These are phyloP conservation scores for Fraxinus nigra DNA, from an alignment of 305 asterid genomes.

Conservation along the genomic window DNA sequence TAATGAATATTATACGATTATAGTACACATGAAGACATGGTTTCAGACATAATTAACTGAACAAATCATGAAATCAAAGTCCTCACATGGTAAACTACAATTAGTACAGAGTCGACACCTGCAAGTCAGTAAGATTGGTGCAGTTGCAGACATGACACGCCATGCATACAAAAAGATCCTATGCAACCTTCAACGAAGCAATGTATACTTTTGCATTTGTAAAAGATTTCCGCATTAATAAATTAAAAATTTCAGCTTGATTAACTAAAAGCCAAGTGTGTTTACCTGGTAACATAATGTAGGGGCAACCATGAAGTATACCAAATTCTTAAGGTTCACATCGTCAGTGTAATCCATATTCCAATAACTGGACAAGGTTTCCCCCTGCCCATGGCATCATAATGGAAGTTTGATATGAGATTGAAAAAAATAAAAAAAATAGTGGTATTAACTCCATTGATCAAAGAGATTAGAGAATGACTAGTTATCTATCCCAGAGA, in stretches of 20 bases:
- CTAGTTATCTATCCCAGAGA: constrained; percentile 4
- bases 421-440: neutral
- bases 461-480: constrained; percentile 16
- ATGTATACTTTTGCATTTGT: constrained; percentile 8
- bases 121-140: constrained; percentile 3
- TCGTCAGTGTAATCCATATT: constrained; percentile 54
- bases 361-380: constrained; percentile 50
- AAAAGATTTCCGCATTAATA: constrained; percentile 12
- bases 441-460: constrained; percentile 3
- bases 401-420: constrained; percentile 14
- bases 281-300: constrained; percentile 96
- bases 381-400: constrained; percentile 65
- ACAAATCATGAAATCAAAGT: constrained; percentile 7
- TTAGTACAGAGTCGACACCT: constrained; percentile 1
- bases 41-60: constrained; percentile 14
- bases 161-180: constrained; percentile 1
- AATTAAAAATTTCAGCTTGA: constrained; percentile 11
- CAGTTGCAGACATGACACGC: constrained; percentile 3
- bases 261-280: constrained; percentile 8
- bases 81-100: neutral
- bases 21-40: constrained; percentile 1
- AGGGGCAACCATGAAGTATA: constrained; percentile 92
- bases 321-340: constrained; percentile 71
- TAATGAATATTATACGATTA: constrained; percentile 6
- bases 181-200: constrained; percentile 9